phyloP scores from a whole-genome alignment of 768 basidiomycete species.

The Peribolospora kevripleyi region DNA sequence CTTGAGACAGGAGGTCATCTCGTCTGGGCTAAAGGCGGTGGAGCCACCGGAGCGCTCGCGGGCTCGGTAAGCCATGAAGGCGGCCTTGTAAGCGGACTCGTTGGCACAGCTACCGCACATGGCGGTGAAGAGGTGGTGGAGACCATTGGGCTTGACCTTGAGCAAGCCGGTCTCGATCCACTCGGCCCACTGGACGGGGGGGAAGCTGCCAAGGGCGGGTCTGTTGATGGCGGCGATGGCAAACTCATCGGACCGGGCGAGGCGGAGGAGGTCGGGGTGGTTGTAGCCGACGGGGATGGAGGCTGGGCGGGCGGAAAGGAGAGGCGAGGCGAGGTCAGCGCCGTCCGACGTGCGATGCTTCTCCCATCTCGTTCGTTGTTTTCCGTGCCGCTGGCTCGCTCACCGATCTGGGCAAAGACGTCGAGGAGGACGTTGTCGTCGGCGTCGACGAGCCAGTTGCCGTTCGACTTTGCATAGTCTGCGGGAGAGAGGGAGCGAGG shows the following conservation, averaged over 20 bases:
- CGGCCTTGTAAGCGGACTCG: slow-evolving; percentile 24
- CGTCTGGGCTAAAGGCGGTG: background rate
- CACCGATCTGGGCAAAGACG: slow-evolving; percentile 20
- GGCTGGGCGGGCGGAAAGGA: background rate
- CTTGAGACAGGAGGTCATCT: slow-evolving; percentile 19
- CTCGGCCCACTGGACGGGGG: slow-evolving; percentile 17
- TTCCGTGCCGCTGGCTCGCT: background rate
- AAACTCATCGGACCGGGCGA: slow-evolving; percentile 20
- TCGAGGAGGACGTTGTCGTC: slow-evolving; percentile 24
- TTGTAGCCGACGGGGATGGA: slow-evolving; percentile 22
- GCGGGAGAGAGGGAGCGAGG: too few relatives aligned
- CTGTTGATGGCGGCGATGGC: slow-evolving; percentile 20
- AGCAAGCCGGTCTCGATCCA: slow-evolving; percentile 18
- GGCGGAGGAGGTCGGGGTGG: slow-evolving; percentile 16
- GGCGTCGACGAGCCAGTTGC: slow-evolving; percentile 24
- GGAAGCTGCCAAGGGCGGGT: slow-evolving; percentile 24
- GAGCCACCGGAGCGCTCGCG: slow-evolving; percentile 15
- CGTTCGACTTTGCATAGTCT: background rate
- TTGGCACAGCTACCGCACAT: slow-evolving; percentile 8
- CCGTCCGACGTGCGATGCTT: background rate
- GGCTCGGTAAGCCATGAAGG: slow-evolving; percentile 19
- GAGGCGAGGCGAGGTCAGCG: background rate
- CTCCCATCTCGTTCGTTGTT: background rate
- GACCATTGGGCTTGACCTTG: slow-evolving; percentile 21
- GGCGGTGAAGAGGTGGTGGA: slow-evolving; percentile 20